Evolutionary conservation across 306 rosid genomes (phyloP).

Genomic region (Crataegus laevigata): DNA sequence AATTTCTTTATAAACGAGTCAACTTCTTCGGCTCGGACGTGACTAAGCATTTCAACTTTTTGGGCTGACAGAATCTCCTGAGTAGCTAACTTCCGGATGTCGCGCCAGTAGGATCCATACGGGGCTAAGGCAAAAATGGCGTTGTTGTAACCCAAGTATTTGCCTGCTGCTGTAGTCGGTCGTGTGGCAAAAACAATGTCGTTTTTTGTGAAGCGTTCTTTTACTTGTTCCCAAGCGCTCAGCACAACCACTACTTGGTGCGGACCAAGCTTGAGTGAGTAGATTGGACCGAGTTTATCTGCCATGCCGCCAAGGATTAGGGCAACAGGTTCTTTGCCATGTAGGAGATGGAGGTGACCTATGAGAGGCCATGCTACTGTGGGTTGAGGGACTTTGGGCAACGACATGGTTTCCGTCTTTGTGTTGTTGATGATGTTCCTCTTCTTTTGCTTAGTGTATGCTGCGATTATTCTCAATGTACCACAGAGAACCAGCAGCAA

Average conservation of each 20-base stretch:
- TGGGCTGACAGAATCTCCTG: slow-evolving; percentile 22
- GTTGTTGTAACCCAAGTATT: slow-evolving; percentile 9
- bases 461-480: background rate
- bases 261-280: slow-evolving; percentile 13
- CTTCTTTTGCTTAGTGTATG: background rate
- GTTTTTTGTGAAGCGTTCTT: slow-evolving; percentile 21
- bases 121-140: slow-evolving; percentile 45
- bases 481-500: background rate
- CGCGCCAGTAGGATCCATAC: slow-evolving; percentile 55
- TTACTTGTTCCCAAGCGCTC: slow-evolving; percentile 14
- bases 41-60: slow-evolving; percentile 28
- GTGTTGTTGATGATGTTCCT: background rate
- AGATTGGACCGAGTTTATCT: slow-evolving; percentile 23
- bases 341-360: slow-evolving; percentile 25
- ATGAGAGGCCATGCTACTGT: slow-evolving; percentile 16
- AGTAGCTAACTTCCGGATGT: slow-evolving; percentile 40
- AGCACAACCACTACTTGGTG: slow-evolving; percentile 8
- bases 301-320: slow-evolving; percentile 18
- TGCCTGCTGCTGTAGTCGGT: slow-evolving; percentile 13
- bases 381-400: slow-evolving; percentile 15
- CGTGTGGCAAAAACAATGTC: slow-evolving; percentile 21
- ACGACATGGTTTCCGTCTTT: background rate
- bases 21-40: slow-evolving; percentile 29
- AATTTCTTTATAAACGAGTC: slow-evolving; percentile 26
- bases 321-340: background rate